These are phyloP conservation scores for Dioscorea cayenensis DNA, from an alignment of 116 monocot species.

Conservation along the genomic window DNA sequence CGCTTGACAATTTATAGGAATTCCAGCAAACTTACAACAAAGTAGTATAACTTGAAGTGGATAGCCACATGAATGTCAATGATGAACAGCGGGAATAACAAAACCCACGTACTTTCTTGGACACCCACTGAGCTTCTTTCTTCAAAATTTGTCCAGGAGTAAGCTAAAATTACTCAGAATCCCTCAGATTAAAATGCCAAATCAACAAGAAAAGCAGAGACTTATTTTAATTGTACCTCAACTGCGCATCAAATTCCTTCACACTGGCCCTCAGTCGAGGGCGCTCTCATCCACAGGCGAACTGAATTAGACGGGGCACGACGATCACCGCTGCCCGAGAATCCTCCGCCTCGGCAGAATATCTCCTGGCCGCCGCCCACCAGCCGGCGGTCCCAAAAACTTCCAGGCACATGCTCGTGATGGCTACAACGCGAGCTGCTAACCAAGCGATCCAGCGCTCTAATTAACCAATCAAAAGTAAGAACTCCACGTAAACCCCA, in stretches of 20 bases:
- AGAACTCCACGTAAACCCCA: neutral
- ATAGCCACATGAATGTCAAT: neutral
- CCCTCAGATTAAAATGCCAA: neutral
- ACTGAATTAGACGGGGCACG: constrained; percentile 9
- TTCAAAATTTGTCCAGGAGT: constrained; percentile 55
- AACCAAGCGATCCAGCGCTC: constrained; percentile 81
- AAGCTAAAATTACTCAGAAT: constrained; percentile 32
- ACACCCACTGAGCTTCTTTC: constrained; percentile 63
- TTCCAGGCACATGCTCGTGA: constrained; percentile 93
- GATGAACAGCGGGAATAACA: neutral
- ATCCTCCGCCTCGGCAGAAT: constrained; percentile 37
- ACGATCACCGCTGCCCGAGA: constrained; percentile 15
- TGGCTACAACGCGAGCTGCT: constrained; percentile 82
- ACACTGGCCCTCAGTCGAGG: constrained; percentile 16
- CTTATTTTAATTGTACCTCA: constrained; percentile 5
- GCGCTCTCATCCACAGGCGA: constrained; percentile 20
- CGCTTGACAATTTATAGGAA: no score
- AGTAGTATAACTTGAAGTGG: neutral
- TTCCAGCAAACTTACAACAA: neutral
- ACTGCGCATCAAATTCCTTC: constrained; percentile 30
- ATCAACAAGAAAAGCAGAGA: neutral
- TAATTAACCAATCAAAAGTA: constrained; percentile 9
- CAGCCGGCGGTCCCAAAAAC: constrained; percentile 50
- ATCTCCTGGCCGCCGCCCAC: constrained; percentile 26
- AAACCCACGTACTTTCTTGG: constrained; percentile 48